These are phyloP conservation scores for Rhodomyrtus tomentosa DNA, from an alignment of 345 rosid genomes.

Conservation along the genomic window DNA sequence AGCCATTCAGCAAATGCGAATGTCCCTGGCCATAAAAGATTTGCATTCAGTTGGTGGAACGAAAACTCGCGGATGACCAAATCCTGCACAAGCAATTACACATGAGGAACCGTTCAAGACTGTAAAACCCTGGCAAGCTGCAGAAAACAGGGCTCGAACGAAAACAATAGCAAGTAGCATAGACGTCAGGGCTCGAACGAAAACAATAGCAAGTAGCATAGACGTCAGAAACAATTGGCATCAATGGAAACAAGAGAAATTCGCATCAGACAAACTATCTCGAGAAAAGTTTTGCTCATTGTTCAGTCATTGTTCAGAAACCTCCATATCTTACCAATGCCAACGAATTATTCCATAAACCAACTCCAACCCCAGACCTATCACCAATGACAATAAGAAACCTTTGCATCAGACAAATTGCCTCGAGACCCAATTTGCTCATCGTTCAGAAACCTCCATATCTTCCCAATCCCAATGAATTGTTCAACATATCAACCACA, in stretches of 20 bases:
- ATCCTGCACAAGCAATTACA: constrained; percentile 35
- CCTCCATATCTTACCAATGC: not conserved
- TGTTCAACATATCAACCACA: not conserved
- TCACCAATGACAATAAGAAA: not conserved
- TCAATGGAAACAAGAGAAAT: not conserved
- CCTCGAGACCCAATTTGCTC: not conserved
- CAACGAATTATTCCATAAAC: not conserved
- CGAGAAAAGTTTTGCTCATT: not conserved
- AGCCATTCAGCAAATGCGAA: constrained; percentile 93
- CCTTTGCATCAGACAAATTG: not conserved
- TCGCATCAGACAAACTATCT: not conserved
- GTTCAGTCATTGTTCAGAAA: not conserved
- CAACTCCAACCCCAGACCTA: not conserved
- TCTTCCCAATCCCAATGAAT: not conserved
- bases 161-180: not conserved
- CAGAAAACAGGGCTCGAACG: not conserved
- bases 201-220: not conserved
- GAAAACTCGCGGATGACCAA: constrained; percentile 68
- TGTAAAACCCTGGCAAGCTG: not conserved
- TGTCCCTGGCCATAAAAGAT: constrained; percentile 97
- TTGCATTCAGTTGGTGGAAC: constrained; percentile 89
- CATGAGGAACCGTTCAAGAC: not conserved
- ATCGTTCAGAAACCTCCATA: not conserved
- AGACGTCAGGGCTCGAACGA: not conserved
- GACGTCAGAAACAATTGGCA: not conserved